Conservation (phyloP, 192 early-diverging fungal genomes). For the Coemansia sp. region DNA sequence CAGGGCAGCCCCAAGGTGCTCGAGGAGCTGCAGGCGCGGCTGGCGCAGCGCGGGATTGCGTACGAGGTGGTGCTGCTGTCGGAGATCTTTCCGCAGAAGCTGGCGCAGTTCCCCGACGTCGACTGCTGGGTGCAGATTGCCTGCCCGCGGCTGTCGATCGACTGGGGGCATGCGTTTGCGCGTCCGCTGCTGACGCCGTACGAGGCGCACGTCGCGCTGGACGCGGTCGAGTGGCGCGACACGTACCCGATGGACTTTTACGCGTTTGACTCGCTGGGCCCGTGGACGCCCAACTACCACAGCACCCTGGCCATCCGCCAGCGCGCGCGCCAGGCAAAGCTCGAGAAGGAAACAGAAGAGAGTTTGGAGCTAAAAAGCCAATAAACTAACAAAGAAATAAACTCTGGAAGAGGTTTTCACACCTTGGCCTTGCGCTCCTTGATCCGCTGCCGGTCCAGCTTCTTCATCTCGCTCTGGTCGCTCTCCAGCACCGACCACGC, state of each 20-base stretch:
- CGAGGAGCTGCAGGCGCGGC: slow-evolving; percentile 68
- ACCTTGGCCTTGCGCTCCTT: slow-evolving; percentile 53
- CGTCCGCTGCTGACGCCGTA: slow-evolving; percentile 92
- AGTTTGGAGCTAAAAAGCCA: background rate
- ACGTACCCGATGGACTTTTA: slow-evolving; percentile 99
- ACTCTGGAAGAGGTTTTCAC: background rate
- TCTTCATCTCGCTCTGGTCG: slow-evolving; percentile 78
- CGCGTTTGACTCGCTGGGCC: slow-evolving; percentile 79
- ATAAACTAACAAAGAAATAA: background rate
- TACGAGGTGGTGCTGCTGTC: slow-evolving; percentile 78
- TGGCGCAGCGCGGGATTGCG: slow-evolving; percentile 59
- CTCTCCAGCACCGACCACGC: slow-evolving; percentile 80
- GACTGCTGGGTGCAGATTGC: slow-evolving; percentile 94
- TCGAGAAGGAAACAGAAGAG: no score
- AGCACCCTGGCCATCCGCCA: slow-evolving; percentile 38
- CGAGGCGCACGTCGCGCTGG: slow-evolving; percentile 87
- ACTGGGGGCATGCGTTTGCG: slow-evolving; percentile 96
- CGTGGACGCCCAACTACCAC: slow-evolving; percentile 89
- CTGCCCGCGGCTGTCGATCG: slow-evolving; percentile 94
- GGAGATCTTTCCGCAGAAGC: slow-evolving; percentile 92
- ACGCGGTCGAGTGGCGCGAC: slow-evolving; percentile 71
- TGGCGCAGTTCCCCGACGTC: slow-evolving; percentile 80
- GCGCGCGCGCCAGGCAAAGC: no score
- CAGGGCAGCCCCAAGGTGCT: slow-evolving; percentile 94
- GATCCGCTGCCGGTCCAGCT: slow-evolving; percentile 53